These are phyloP conservation scores for Udeniomyces megalosporus DNA, from an alignment of 768 basidiomycete species.

Conservation along the genomic window DNA sequence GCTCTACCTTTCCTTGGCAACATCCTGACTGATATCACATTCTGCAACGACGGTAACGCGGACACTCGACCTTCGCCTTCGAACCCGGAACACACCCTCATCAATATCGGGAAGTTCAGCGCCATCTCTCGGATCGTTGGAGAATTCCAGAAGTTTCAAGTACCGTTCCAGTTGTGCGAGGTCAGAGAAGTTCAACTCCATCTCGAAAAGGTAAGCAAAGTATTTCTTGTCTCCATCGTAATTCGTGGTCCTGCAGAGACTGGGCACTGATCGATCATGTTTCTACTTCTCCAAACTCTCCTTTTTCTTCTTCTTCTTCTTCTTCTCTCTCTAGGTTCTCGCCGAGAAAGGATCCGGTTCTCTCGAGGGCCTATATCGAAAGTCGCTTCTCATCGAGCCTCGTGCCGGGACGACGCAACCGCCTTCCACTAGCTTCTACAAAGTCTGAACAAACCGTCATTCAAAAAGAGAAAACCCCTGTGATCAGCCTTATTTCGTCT, in stretches of 20 bases:
- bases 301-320: not conserved
- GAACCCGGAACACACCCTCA: conserved; percentile 55
- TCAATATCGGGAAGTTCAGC: conserved; percentile 95
- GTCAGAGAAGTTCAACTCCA: conserved; percentile 65
- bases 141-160: conserved; percentile 50
- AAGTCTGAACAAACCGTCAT: no score
- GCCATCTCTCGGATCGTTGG: conserved; percentile 73
- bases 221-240: not conserved
- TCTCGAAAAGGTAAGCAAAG: conserved; percentile 11
- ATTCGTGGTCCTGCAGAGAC: not conserved
- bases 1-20: conserved; percentile 88
- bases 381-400: conserved; percentile 9
- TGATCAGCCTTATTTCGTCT: no score
- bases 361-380: conserved; percentile 6
- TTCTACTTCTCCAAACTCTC: no score
- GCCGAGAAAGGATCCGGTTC: conserved; percentile 5
- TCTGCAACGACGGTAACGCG: conserved; percentile 88
- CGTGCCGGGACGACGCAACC: not conserved
- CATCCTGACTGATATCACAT: conserved; percentile 61
- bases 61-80: conserved; percentile 63
- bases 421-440: no score
- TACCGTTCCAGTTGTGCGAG: conserved; percentile 66
- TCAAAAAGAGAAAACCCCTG: no score
- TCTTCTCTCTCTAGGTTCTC: not conserved
- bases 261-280: not conserved